Conservation (phyloP, 1,284 basidiomycete species). For the Ustilago curta region DNA sequence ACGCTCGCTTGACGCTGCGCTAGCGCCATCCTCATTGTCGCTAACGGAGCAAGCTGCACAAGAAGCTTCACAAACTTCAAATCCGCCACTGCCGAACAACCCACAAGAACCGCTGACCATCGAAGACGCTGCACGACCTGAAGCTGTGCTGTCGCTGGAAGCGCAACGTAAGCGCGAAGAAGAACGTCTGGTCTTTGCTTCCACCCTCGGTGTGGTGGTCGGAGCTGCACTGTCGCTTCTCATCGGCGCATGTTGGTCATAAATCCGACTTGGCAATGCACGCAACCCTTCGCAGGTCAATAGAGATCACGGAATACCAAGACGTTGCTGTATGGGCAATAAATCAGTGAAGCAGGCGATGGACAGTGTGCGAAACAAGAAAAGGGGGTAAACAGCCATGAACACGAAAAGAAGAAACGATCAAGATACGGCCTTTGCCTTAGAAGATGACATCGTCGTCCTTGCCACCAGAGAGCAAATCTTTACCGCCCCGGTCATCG, state of each 20-base stretch:
- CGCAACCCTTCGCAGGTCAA: not conserved
- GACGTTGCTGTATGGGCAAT: not conserved
- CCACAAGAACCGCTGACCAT: not conserved
- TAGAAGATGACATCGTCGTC: constrained; percentile 69
- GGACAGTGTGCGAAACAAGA: not conserved
- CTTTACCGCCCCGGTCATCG: constrained; percentile 36
- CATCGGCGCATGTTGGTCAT: constrained; percentile 43
- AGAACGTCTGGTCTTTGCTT: constrained; percentile 40
- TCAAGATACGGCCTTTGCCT: not conserved
- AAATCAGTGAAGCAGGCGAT: not conserved
- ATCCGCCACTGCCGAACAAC: not conserved
- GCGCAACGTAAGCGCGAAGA: constrained; percentile 15
- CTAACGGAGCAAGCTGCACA: not conserved
- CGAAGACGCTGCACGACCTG: not conserved
- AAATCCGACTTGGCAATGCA: too few species aligned
- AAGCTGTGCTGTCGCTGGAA: not conserved
- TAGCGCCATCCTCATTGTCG: not conserved
- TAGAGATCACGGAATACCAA: not conserved
- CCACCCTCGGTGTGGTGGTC: constrained; percentile 41
- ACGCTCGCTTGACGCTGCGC: constrained; percentile 15
- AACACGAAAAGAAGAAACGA: not conserved
- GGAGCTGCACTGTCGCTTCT: constrained; percentile 41
- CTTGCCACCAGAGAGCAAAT: constrained; percentile 64
- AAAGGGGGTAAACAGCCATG: not conserved
- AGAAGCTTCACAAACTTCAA: not conserved